Percentiles rank a stretch among this genome's conserved stretches.
These are phyloP conservation scores for Crithidia fasciculata DNA, from an alignment of 208 protist species.

Conservation along the genomic window DNA sequence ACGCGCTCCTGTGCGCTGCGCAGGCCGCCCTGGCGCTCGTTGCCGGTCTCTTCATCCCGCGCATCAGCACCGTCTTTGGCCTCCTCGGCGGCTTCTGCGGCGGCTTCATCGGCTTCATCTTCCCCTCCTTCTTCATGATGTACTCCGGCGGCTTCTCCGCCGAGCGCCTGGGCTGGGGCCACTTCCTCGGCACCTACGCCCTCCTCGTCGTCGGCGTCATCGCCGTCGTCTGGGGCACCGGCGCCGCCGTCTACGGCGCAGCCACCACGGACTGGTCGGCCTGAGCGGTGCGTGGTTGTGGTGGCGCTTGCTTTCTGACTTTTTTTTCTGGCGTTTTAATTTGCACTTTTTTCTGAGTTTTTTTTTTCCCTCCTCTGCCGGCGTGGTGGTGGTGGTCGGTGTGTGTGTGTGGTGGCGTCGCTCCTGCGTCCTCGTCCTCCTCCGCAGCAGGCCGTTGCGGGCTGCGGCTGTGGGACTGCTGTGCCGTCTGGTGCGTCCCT, in stretches of 20 bases:
- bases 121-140: conserved; percentile 77
- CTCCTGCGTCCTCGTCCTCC: too few species aligned
- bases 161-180: conserved; percentile 34
- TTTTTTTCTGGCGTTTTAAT: neutral
- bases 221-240: conserved; percentile 66
- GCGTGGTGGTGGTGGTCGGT: too few species aligned
- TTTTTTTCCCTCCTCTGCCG: too few species aligned
- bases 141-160: conserved; percentile 50
- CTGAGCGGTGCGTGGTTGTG: neutral
- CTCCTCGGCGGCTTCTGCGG: conserved; percentile 71
- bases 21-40: conserved; percentile 46
- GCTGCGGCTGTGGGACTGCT: too few species aligned
- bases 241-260: conserved; percentile 58
- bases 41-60: conserved; percentile 74
- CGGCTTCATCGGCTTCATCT: conserved; percentile 82
- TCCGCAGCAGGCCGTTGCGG: too few species aligned
- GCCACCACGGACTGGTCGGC: conserved; percentile 20
- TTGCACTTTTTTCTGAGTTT: too few species aligned
- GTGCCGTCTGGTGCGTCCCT: too few species aligned
- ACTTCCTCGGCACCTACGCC: conserved; percentile 62
- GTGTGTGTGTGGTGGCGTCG: too few species aligned
- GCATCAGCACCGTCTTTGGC: conserved; percentile 72
- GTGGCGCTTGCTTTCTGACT: neutral
- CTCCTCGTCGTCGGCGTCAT: conserved; percentile 65
- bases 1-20: conserved; percentile 43